Evolutionary conservation across 345 rosid species (phyloP).

Genomic region (Populus tremula): DNA sequence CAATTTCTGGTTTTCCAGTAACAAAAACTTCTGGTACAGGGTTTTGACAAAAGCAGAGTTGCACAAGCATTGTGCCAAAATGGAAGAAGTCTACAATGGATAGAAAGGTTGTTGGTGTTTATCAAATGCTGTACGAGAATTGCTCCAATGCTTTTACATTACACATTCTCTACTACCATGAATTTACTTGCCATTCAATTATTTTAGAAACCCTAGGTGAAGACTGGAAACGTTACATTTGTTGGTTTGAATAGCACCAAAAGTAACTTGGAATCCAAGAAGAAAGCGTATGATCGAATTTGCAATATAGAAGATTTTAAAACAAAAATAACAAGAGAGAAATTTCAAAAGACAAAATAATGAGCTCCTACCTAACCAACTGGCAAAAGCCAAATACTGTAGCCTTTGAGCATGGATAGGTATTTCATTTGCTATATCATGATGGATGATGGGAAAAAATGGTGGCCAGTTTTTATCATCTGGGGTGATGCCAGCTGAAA

Average conservation of each 20-base stretch:
- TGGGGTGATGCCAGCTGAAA: slow-evolving; percentile 67
- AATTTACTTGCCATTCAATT: background rate
- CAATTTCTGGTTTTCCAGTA: background rate
- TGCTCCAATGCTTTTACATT: background rate
- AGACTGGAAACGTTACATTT: background rate
- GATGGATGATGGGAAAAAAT: slow-evolving; percentile 90
- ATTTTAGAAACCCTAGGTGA: background rate
- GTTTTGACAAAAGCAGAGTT: background rate
- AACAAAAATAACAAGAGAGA: background rate
- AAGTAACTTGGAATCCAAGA: background rate
- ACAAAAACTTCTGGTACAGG: background rate
- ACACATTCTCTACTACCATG: background rate
- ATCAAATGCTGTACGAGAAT: background rate
- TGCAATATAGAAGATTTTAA: background rate
- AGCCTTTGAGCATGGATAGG: slow-evolving; percentile 91
- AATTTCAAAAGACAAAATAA: background rate
- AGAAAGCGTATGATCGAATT: background rate
- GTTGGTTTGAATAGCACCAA: background rate
- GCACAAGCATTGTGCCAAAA: background rate
- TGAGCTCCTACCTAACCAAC: slow-evolving; percentile 80
- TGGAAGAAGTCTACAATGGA: background rate
- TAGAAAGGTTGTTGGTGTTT: background rate
- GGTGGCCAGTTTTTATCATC: slow-evolving; percentile 96
- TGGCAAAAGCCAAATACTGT: slow-evolving; percentile 96
- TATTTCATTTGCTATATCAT: slow-evolving; percentile 92